These are phyloP conservation scores for Peltaster fructicola DNA, from an alignment of 2,329 filamentous ascomycete genomes.

Conservation along the genomic window DNA sequence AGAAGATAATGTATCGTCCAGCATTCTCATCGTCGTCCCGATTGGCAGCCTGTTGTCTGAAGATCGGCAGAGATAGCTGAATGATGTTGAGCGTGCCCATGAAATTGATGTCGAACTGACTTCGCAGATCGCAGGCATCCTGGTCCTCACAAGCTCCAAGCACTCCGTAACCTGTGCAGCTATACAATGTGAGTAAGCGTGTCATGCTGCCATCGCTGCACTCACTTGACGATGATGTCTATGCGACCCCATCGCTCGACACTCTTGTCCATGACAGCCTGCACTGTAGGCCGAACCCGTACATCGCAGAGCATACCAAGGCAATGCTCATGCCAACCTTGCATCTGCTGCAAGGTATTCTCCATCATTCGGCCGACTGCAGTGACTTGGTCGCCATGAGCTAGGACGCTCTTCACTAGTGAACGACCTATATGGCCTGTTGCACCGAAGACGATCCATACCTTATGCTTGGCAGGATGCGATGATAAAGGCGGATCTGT, in stretches of 20 bases:
- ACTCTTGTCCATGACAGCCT: constrained; percentile 49
- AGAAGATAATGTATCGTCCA: constrained; percentile 87
- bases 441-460: constrained; percentile 93
- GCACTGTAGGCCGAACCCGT: constrained; percentile 60
- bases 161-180: constrained; percentile 82
- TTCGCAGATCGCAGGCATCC: constrained; percentile 82
- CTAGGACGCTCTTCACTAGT: constrained; percentile 64
- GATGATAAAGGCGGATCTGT: constrained; percentile 66
- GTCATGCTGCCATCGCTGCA: constrained; percentile 1
- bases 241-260: constrained; percentile 55
- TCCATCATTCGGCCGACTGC: constrained; percentile 74
- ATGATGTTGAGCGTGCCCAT: constrained; percentile 91
- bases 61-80: constrained; percentile 72
- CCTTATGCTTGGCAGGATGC: constrained; percentile 53
- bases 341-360: constrained; percentile 55
- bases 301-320: constrained; percentile 81
- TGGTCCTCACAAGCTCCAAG: constrained; percentile 95
- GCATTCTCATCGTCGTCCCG: constrained; percentile 12
- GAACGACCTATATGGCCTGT: constrained; percentile 95
- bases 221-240: constrained; percentile 67
- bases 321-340: constrained; percentile 52
- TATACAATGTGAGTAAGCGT: constrained; percentile 7
- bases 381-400: constrained; percentile 65
- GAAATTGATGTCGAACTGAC: constrained; percentile 96
- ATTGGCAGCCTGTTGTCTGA: constrained; percentile 45